Percentiles rank a stretch among this genome's conserved stretches.
Evolutionary conservation across 371 early-diverging fungal genomes (phyloP).

Genomic region (Coemansia linderi): DNA sequence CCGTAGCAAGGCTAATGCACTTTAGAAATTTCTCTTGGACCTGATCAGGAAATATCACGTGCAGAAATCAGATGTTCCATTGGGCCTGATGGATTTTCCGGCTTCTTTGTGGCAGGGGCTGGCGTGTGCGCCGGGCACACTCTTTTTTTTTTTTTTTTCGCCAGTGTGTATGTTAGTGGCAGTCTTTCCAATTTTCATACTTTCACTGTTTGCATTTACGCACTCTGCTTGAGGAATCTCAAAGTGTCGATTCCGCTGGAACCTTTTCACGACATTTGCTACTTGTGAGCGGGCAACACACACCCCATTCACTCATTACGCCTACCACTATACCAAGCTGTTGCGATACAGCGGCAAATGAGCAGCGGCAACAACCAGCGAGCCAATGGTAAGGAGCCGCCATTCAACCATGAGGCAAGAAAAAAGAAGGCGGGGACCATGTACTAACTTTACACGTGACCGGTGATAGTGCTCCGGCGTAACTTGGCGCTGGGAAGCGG

Average conservation of each 20-base stretch:
- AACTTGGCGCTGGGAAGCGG: constrained; percentile 11
- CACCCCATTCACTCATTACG: neutral
- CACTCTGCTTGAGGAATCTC: too few species aligned
- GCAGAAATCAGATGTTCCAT: neutral
- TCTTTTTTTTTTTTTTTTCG: neutral
- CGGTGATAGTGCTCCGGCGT: constrained; percentile 31
- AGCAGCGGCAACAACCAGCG: constrained; percentile 33
- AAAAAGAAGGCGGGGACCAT: neutral
- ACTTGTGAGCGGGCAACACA: neutral
- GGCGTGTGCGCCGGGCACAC: constrained; percentile 1
- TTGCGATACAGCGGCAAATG: constrained; percentile 14
- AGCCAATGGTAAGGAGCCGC: constrained; percentile 32
- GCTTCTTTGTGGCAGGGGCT: neutral
- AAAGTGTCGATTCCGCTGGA: too few species aligned
- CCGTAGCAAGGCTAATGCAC: constrained; percentile 11
- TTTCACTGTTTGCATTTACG: too few species aligned
- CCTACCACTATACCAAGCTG: neutral
- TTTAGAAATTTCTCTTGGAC: neutral
- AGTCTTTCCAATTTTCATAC: too few species aligned
- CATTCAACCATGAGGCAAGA: neutral
- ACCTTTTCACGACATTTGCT: neutral
- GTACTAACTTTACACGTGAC: neutral
- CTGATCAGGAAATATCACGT: constrained; percentile 1
- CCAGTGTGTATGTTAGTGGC: too few species aligned
- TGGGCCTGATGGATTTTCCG: neutral